phyloP scores from a whole-genome alignment of 2,329 filamentous ascomycete species.

The Neobulgaria alba region DNA sequence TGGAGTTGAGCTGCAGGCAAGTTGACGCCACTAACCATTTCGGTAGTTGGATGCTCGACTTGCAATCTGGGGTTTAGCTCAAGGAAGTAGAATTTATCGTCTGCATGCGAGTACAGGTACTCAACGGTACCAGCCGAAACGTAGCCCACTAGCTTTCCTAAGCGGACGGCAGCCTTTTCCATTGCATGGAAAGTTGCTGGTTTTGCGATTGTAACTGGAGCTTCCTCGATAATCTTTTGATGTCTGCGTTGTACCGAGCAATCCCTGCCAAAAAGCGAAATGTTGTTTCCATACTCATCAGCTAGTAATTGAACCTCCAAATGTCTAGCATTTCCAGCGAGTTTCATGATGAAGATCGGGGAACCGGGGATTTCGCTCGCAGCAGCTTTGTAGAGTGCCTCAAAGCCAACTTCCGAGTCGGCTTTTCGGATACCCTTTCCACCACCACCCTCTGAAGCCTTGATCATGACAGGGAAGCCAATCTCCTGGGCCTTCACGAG shows the following conservation, averaged over 20 bases:
- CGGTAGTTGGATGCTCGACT: constrained; percentile 97
- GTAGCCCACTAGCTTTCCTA: constrained; percentile 91
- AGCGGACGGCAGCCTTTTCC: constrained; percentile 91
- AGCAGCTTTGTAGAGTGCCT: constrained; percentile 84
- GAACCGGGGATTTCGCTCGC: constrained; percentile 97
- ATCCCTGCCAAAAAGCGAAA: constrained; percentile 96
- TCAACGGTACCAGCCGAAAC: constrained; percentile 98
- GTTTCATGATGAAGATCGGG: constrained; percentile 99
- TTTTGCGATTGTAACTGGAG: constrained; percentile 93
- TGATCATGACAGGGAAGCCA: constrained; percentile 99
- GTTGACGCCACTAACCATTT: constrained; percentile 98
- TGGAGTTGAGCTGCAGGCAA: constrained; percentile 94
- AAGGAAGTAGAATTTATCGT: constrained; percentile 99
- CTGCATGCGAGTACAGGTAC: constrained; percentile 94
- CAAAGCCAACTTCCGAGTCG: constrained; percentile 73
- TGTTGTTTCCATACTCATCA: constrained; percentile 99
- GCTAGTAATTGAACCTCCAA: constrained; percentile 95
- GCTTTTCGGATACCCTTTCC: constrained; percentile 99
- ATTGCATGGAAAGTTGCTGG: constrained; percentile 84
- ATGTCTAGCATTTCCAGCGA: constrained; percentile 92
- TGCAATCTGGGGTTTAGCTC: constrained; percentile 98
- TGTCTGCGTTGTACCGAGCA: constrained; percentile 97
- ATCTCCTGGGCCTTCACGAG: constrained; percentile 79
- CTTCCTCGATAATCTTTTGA: constrained; percentile 99
- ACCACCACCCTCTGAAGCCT: constrained; percentile 98